Evolutionary conservation across 805 yeast species (phyloP), one percentile per base, ranked within the genome.

Genomic region (Starmerella vaccinii): DNA sequence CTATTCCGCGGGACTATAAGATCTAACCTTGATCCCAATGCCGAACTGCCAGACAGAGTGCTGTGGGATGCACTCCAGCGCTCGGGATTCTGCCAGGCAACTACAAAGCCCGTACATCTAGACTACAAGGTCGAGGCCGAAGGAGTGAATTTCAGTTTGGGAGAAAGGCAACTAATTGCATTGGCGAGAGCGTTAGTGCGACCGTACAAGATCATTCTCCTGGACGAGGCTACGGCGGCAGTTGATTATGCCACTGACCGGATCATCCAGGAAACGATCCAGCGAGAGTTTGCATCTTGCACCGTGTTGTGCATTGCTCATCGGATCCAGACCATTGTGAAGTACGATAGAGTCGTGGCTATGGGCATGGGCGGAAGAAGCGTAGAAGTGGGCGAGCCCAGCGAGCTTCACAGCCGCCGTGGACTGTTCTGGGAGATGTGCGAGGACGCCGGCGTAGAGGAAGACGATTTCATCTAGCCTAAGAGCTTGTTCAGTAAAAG

Each of bases 1-100:
- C 67, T 86, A 51, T 86, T 87, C 71, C 78, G 80, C 57, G 95
- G 95, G 16, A 75, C 88, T 0, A 76, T 86, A 45, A 70, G 94
- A 61, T 73, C 76, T 53, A 86, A 86, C 60, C 68, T 86, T 62
- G 95, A 86, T 65, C 95, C 95, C 21, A 85, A 85, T 63, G 70
- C 71, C 15, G 65, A 70, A 46, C 65, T 71, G 47, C 57, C 71
- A 18, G 95, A 86, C 62, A 74, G 67, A 4, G 70, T 73, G 42
- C 71, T 86, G 37, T 81, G 86, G 85, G 80, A 78, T 57, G 79
- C 90, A 0, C 68, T 86, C 56, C 72, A 80, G 54, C 71, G 87
- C 55, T 68, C 82, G 21, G 67, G 67, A 46, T 64, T 65, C 63
- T 46, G 59, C 63, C 27, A 73, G 71, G 45, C 63, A 68, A 10